Conservation (phyloP, 805 yeast genomes). For the Yamadazyma phyllophila region DNA sequence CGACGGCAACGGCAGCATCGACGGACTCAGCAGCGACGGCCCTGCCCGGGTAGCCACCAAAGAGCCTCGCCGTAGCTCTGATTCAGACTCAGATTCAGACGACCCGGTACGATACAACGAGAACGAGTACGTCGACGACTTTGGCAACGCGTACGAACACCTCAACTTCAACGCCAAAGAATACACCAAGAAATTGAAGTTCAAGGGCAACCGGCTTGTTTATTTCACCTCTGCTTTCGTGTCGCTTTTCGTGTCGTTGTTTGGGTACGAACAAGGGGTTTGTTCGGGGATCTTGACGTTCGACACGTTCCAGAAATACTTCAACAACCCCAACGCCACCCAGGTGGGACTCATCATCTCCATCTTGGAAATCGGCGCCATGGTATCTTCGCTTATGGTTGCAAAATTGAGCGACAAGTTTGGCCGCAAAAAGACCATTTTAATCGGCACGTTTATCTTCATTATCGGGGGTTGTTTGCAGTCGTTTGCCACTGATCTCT, state of each 20-base stretch:
- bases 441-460: conserved; percentile 75
- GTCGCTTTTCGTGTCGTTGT: conserved; percentile 40
- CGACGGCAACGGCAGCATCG: conserved; percentile 3
- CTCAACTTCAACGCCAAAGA: conserved; percentile 34
- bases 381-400: conserved; percentile 72
- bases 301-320: conserved; percentile 64
- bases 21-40: neutral
- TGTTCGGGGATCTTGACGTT: conserved; percentile 85
- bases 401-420: conserved; percentile 74
- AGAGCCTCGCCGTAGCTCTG: neutral
- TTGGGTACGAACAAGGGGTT: conserved; percentile 65
- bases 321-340: conserved; percentile 69
- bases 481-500: conserved; percentile 54
- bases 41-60: neutral
- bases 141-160: conserved; percentile 34
- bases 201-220: conserved; percentile 40
- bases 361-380: conserved; percentile 83
- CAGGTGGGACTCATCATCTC: conserved; percentile 85
- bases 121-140: conserved; percentile 24
- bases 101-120: conserved; percentile 15
- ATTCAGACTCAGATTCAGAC: conserved; percentile 14
- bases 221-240: conserved; percentile 46
- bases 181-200: conserved; percentile 29
- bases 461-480: conserved; percentile 78
- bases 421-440: conserved; percentile 77